Evolutionary conservation across 148 eudicot genomes (phyloP), one percentile per base, ranked within the genome.

Genomic region (Arbutus unedo): DNA sequence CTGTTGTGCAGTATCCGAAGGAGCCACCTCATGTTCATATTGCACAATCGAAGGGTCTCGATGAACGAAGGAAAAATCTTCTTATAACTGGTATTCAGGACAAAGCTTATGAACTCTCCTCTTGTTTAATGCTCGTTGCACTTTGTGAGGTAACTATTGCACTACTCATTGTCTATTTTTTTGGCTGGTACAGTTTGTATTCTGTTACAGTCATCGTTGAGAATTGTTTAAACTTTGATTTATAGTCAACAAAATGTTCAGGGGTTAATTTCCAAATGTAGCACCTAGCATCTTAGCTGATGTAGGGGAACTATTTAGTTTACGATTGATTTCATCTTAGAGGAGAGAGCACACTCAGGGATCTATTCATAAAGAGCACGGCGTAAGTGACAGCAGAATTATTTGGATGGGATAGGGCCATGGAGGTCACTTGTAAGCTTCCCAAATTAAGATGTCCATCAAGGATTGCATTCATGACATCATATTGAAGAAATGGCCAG

Each of bases 71-170:
- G 85, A 92, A 87, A 89, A 86, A 87, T 74, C 85, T 86, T 86
- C 86, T 95, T 82, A 70, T 84, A 72, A 48, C 83, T 86, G 45
- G 87, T 79, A 90, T 95, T 79, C 84, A 82, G 81, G 88, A 89
- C 56, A 91, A 84, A 88, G 96, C 94, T 78, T 44, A 43, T 86
- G 98, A 95, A 85, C 91, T 95, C 62, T 84, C 92, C 72, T 94
- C 98, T 13, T 92, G 88, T 83, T 89, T 83, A 79, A 95, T 95
- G 98, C 94, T 95, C 79, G 93, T 95, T 76, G 89, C 98, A 54
- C 93, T 95, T 82, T 95, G 96, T 83, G 98, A 95, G 98, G 98
- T 95, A 89, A 82, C 70, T n/a, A 75, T 68, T 82, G 38, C 45
- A 41, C 70, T 44, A 67, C 82, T 81, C 11, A 5, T 70, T 6